Evolutionary conservation across 2,329 filamentous ascomycete species (phyloP), one percentile per base, ranked within the genome.

Genomic region (Bipolaris victoriae): DNA sequence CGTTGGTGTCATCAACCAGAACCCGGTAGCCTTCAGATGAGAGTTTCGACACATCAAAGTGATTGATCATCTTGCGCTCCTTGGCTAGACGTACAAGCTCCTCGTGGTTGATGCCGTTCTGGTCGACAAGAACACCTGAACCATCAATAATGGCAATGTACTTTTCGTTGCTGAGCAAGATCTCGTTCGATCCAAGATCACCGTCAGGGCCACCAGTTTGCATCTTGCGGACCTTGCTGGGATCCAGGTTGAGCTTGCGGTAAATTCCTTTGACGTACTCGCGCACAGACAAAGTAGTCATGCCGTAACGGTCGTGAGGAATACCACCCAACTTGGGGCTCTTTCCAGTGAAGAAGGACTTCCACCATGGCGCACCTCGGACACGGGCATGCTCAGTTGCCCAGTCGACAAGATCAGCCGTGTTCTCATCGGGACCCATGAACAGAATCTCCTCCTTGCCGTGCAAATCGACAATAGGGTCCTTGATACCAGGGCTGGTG

Each of bases 341-440:
- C 84, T 99, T 99, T 72, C 95, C 95, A 2, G 95, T 99, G 84
- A 99, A 99, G 86, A 99, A 99, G 0, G 95, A 99, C 84, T 99
- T 99, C 95, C 95, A 99, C 92, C 94, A 99, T 26, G 92, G 92
- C 4, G 95, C 95, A 44, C 92, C 92, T 68, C 95, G 88, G 60
- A 82, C 81, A 50, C 92, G 87, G 59, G 95, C 95, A 77, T 99
- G 95, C 77, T 95, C 89, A 1, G 95, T 99, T n/a, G 95, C 95
- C 95, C 95, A 99, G 79, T 99, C 88, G 49, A 99, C 95, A 33
- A 99, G 84, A 71, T 97, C 92, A 20, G 95, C 95, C 1, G 95
- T 99, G 81, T 99, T 99, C 87, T 99, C 95, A 67, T 99, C 95
- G 0, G 95, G 95, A 33, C 95, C 95, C 92, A 99, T 91, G 83